These are phyloP conservation scores for Mallotus repandus DNA, from an alignment of 441 rosid species.

Conservation along the genomic window DNA sequence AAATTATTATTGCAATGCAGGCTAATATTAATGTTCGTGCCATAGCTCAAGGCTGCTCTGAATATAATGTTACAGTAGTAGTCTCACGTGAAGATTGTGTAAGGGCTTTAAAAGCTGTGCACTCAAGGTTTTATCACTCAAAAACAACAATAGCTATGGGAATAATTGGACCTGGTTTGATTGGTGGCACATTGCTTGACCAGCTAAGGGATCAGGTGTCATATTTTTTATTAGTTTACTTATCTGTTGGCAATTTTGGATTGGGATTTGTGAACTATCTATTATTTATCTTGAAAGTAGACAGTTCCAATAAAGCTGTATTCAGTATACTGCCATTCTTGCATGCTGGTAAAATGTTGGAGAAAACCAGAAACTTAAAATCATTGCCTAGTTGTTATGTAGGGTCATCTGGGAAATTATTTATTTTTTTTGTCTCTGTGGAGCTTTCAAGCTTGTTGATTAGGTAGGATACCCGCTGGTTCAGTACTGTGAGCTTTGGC, in stretches of 20 bases:
- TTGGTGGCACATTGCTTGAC: slow-evolving; percentile 83
- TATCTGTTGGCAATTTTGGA: background rate
- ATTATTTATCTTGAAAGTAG: background rate
- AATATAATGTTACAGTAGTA: slow-evolving; percentile 83
- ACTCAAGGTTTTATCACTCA: slow-evolving; percentile 88
- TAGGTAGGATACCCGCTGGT: background rate
- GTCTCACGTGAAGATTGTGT: slow-evolving; percentile 82
- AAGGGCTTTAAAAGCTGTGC: slow-evolving; percentile 89
- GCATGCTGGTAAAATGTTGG: background rate
- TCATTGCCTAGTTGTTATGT: background rate
- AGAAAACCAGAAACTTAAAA: background rate
- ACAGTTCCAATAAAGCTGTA: background rate
- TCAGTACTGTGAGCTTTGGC: background rate
- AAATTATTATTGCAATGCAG: slow-evolving; percentile 38
- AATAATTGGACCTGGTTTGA: slow-evolving; percentile 88
- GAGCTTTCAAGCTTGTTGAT: background rate
- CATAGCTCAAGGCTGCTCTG: slow-evolving; percentile 97
- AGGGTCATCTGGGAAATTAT: background rate
- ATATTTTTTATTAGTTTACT: background rate
- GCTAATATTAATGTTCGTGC: slow-evolving; percentile 89
- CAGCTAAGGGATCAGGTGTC: slow-evolving; percentile 88
- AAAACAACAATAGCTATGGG: slow-evolving; percentile 93
- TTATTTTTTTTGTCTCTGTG: background rate
- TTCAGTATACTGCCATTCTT: background rate
- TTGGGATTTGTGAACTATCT: background rate